Base-by-base conservation (phyloP, 1,284 basidiomycete species). In the Leccinum fallax region DNA sequence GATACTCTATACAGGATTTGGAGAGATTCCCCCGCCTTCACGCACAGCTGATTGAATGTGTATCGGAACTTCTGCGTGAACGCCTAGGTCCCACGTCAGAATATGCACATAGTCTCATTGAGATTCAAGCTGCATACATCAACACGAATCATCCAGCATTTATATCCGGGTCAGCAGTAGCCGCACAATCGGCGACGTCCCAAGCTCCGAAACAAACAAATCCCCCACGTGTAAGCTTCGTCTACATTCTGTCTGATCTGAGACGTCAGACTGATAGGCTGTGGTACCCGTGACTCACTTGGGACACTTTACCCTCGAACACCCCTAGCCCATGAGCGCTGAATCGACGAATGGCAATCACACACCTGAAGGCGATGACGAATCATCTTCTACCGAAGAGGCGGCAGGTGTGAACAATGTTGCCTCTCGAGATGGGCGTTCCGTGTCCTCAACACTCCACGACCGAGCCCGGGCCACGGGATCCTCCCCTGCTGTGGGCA, bases 121-220 rank as follows among this genome's bases (percentile, higher is more conserved):
- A 92, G 68, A 99, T 99, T 61, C 97, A 99, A 78, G 94, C 95
- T 1, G 96, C 97, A 11, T 99, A 99, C 77, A 99, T 99, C 83
- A 99, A 99, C 79, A 98, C 96, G 61, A 97, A 97, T 75, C 95
- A 97, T 72, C 95, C 95, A n/a, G 84, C 84, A 38, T 97, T 96
- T 76, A 89, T 95, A 63, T 81, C 85, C 43, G 87, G 89, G 16
- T 89, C 89, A 48, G 84, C 86, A 30, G 75, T 80, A 9, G 87
- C 87, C 57, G 82, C 85, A 48, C 81, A 85, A 61, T 64, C 81
- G 75, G 68, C 73, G 61, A 74, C 77, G 11, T 74, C 78, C n/a
- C 72, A 78, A 40, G 75, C 79, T 9, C 77, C 81, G 57, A 83
- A 76, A 69, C 78, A 79, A 48, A 58, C 66, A 11, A 70, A 73